Percentiles rank a stretch among this genome's conserved stretches.
Conservation (phyloP, 163 green algal species). For the Trebouxia gelatinosa region DNA sequence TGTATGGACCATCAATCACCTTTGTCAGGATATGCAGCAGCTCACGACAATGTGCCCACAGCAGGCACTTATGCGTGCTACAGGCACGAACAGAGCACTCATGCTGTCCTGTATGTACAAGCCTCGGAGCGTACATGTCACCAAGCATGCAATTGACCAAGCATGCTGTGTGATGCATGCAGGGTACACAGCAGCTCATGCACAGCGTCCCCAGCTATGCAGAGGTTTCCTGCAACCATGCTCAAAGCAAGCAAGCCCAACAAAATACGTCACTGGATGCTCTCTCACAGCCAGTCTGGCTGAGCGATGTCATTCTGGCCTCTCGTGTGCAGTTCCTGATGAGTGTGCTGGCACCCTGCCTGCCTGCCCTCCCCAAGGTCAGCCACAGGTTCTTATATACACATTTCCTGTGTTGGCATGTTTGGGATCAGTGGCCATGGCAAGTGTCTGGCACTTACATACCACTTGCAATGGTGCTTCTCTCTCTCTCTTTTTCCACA, state of each 20-base stretch:
- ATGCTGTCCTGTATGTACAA: no score
- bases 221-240: neutral
- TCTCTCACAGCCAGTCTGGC: slow-evolving; percentile 37
- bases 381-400: no score
- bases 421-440: no score
- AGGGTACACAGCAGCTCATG: slow-evolving; percentile 32
- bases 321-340: slow-evolving; percentile 47
- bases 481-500: no score
- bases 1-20: neutral
- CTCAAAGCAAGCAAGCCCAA: neutral
- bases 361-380: slow-evolving; percentile 33
- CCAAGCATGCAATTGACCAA: neutral
- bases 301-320: slow-evolving; percentile 34
- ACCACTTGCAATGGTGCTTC: no score
- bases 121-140: no score
- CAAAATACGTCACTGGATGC: no score
- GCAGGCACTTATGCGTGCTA: neutral
- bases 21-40: neutral
- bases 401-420: no score
- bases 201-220: slow-evolving; percentile 40
- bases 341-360: slow-evolving; percentile 39
- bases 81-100: neutral
- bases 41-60: neutral
- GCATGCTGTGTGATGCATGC: neutral
- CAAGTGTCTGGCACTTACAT: no score